Percentiles rank a stretch among this genome's conserved stretches.
These are phyloP conservation scores for Brassica juncea DNA, from an alignment of 345 rosid species.

Conservation along the genomic window DNA sequence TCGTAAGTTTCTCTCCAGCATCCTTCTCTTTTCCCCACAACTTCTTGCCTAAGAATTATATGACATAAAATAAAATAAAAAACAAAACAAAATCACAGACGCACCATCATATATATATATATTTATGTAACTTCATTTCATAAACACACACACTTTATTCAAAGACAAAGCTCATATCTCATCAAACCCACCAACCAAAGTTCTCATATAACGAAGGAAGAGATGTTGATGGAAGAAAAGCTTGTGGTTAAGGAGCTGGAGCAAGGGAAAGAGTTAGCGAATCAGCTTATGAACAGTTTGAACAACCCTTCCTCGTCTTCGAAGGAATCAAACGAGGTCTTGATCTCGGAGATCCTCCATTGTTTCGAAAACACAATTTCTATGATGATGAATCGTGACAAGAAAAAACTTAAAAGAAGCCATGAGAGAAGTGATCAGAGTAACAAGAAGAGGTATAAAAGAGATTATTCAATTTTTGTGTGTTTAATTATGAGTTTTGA, in stretches of 20 bases:
- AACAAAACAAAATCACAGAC: background rate
- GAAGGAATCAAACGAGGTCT: constrained; percentile 34
- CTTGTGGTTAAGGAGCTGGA: constrained; percentile 54
- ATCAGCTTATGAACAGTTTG: constrained; percentile 47
- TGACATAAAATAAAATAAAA: background rate
- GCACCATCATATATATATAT: constrained; percentile 1
- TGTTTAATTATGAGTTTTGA: background rate
- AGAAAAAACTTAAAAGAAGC: constrained; percentile 28
- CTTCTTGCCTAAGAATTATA: constrained; percentile 24
- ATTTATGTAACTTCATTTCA: background rate
- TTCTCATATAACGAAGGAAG: constrained; percentile 5
- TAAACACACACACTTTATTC: background rate
- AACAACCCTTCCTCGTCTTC: constrained; percentile 41
- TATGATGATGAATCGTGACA: constrained; percentile 39
- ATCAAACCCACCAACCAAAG: constrained; percentile 6
- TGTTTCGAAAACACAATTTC: constrained; percentile 63
- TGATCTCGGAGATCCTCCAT: constrained; percentile 51
- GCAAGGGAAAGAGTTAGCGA: constrained; percentile 57
- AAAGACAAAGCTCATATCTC: constrained; percentile 18
- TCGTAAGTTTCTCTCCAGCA: constrained; percentile 23
- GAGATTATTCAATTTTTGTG: background rate
- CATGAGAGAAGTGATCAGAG: constrained; percentile 10
- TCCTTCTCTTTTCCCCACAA: constrained; percentile 33
- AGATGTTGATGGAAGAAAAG: constrained; percentile 43
- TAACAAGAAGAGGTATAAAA: constrained; percentile 61